Percentiles rank a stretch among this genome's conserved stretches.
These are phyloP conservation scores for Tulasnella sp. DNA, from an alignment of 768 basidiomycete genomes.

Conservation along the genomic window DNA sequence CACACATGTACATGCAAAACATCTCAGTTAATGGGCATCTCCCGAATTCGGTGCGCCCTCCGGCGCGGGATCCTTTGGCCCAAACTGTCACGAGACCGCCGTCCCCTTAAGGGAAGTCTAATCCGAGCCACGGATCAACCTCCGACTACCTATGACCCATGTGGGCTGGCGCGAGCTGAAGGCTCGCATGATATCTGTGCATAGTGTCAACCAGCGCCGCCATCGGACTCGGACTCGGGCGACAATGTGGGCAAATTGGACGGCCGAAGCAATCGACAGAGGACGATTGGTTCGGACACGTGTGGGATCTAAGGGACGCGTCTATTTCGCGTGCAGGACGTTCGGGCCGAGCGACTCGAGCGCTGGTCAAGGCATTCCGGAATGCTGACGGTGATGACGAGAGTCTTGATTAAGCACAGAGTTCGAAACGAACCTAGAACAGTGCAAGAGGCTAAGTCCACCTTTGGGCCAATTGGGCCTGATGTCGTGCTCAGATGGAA, in stretches of 20 bases:
- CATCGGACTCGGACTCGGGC: background rate
- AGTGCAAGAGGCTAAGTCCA: background rate
- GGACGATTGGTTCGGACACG: background rate
- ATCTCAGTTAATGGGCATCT: background rate
- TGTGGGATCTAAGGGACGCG: background rate
- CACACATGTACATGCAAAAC: background rate
- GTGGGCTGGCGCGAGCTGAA: background rate
- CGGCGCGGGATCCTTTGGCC: background rate
- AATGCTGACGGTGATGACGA: background rate
- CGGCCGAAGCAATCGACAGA: background rate
- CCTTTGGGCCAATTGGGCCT: background rate
- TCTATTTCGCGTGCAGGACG: background rate
- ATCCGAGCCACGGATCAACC: slow-evolving; percentile 1
- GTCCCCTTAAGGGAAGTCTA: slow-evolving; percentile 11
- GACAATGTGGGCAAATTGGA: background rate
- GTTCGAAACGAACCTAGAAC: background rate
- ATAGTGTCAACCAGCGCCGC: background rate
- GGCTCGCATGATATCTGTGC: background rate
- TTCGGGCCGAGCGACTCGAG: background rate
- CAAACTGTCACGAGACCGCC: background rate
- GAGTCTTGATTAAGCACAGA: background rate
- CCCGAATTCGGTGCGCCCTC: background rate
- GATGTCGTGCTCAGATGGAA: background rate
- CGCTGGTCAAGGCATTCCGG: background rate
- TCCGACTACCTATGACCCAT: slow-evolving; percentile 5